phyloP scores from a whole-genome alignment of 1,284 basidiomycete species.

The Trichosporon sp. region DNA sequence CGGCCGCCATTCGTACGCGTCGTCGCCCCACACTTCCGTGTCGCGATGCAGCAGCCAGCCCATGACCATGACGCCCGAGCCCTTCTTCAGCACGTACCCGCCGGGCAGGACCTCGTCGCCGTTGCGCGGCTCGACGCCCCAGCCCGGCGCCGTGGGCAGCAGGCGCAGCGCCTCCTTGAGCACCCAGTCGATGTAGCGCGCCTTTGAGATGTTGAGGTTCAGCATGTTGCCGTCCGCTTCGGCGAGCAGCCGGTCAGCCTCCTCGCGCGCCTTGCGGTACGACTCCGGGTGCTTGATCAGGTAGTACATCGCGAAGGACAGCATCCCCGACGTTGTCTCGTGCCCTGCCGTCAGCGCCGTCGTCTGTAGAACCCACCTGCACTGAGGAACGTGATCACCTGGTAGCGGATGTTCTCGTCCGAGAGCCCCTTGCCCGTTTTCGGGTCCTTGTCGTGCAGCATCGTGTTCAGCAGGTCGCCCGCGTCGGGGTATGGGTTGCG shows the following conservation, averaged over 20 bases:
- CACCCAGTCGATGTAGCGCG: slow-evolving; percentile 55
- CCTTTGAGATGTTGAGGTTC: slow-evolving; percentile 18
- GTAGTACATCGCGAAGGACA: slow-evolving; percentile 40
- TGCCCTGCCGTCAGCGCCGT: slow-evolving; percentile 52
- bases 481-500: slow-evolving; percentile 27
- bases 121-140: slow-evolving; percentile 22
- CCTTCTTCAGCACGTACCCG: slow-evolving; percentile 50
- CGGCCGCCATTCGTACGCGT: slow-evolving; percentile 46
- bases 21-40: slow-evolving; percentile 54
- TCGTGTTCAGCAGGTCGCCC: slow-evolving; percentile 52
- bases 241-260: slow-evolving; percentile 54
- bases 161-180: slow-evolving; percentile 55
- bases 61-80: slow-evolving; percentile 42
- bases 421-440: slow-evolving; percentile 52
- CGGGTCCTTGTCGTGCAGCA: slow-evolving; percentile 53
- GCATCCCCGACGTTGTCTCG: slow-evolving; percentile 52
- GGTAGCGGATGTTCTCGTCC: slow-evolving; percentile 53
- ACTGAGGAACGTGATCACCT: slow-evolving; percentile 56
- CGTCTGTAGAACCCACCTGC: slow-evolving; percentile 40
- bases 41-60: slow-evolving; percentile 50
- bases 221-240: slow-evolving; percentile 2
- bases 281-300: slow-evolving; percentile 55
- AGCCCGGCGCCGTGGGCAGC: slow-evolving; percentile 47
- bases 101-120: slow-evolving; percentile 46
- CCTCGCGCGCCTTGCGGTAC: slow-evolving; percentile 55